These are phyloP conservation scores for Saposhnikovia divaricata DNA, from an alignment of 129 eudicot species.

Conservation along the genomic window DNA sequence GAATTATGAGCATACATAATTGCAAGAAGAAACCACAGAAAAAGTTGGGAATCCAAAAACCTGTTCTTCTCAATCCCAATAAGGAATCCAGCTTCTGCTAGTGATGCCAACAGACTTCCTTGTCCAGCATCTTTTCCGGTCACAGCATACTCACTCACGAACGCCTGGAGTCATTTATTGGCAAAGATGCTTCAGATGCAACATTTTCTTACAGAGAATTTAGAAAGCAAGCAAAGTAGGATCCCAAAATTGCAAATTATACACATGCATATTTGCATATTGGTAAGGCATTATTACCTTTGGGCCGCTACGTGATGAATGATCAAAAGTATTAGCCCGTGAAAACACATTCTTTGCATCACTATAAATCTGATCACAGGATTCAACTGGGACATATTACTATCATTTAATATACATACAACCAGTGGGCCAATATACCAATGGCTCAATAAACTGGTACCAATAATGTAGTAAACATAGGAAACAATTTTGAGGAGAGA, in stretches of 20 bases:
- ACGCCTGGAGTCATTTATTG: constrained; percentile 51
- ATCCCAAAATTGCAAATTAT: background rate
- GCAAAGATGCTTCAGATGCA: constrained; percentile 4
- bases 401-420: background rate
- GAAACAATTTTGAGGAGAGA: background rate
- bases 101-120: constrained; percentile 80
- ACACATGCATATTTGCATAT: background rate
- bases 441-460: constrained; percentile 1
- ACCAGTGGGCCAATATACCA: background rate
- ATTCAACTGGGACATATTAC: constrained; percentile 4
- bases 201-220: background rate
- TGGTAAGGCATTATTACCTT: constrained; percentile 40
- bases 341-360: constrained; percentile 58
- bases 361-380: constrained; percentile 40
- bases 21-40: background rate
- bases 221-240: background rate
- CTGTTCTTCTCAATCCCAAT: constrained; percentile 85
- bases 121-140: constrained; percentile 56
- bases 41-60: constrained; percentile 22
- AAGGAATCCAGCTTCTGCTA: constrained; percentile 92
- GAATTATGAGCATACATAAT: background rate
- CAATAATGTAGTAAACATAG: constrained; percentile 7
- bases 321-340: constrained; percentile 47
- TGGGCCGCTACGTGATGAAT: constrained; percentile 63
- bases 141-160: constrained; percentile 97